A percentile compares a stretch with the other conserved stretches of the same genome.
Conservation (phyloP, 495 filamentous ascomycete species). For the Collariella sp. region DNA sequence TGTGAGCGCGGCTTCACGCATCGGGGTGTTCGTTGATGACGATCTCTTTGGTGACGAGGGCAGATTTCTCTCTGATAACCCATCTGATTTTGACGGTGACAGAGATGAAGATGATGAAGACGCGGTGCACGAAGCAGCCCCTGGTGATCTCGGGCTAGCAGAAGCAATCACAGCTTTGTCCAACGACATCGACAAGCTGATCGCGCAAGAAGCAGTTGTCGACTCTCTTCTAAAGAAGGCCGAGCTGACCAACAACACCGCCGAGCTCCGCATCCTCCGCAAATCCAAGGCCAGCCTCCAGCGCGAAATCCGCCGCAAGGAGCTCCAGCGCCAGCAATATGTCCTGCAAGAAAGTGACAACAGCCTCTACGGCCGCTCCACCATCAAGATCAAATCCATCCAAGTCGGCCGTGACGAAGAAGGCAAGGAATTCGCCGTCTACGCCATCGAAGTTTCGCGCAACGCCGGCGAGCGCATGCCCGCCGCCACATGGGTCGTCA, state of each 20-base stretch:
- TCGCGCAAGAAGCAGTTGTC: conserved; percentile 80
- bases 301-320: conserved; percentile 85
- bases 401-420: conserved; percentile 88
- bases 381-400: conserved; percentile 79
- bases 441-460: conserved; percentile 84
- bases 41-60: conserved; percentile 90
- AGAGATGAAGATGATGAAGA: conserved; percentile 58
- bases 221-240: conserved; percentile 89
- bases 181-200: conserved; percentile 80
- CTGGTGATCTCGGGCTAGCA: conserved; percentile 85
- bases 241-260: conserved; percentile 91
- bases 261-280: conserved; percentile 82
- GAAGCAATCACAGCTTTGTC: conserved; percentile 84
- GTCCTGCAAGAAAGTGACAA: conserved; percentile 97
- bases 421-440: conserved; percentile 87
- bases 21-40: conserved; percentile 84
- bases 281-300: conserved; percentile 92
- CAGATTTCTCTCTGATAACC: conserved; percentile 77
- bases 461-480: conserved; percentile 86
- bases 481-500: conserved; percentile 71
- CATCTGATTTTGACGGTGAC: conserved; percentile 60
- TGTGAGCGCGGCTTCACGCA: conserved; percentile 67
- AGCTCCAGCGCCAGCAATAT: conserved; percentile 94
- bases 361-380: conserved; percentile 86
- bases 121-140: conserved; percentile 88